Conservation (phyloP, 495 filamentous ascomycete genomes). For the Tuber umbilicatum region DNA sequence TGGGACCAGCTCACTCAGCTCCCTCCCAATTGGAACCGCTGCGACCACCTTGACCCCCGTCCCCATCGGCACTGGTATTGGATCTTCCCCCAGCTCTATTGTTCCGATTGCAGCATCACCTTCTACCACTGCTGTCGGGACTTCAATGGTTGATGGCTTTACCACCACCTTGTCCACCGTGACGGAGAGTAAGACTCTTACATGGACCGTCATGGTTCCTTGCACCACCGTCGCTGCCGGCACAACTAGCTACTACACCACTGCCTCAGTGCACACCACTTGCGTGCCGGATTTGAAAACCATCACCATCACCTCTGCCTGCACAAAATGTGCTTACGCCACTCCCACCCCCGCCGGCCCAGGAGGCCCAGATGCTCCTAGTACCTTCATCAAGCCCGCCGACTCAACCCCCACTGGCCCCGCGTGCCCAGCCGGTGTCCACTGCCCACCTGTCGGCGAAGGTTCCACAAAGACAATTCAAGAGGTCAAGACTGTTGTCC, state of each 20-base stretch:
- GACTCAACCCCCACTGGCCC: background rate
- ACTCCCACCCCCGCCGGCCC: conserved; percentile 4
- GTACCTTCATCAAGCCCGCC: background rate
- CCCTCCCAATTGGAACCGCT: background rate
- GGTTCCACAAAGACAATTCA: background rate
- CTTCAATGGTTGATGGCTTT: conserved; percentile 5
- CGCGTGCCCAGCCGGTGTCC: background rate
- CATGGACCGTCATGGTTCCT: conserved; percentile 24
- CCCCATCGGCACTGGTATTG: background rate
- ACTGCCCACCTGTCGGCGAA: background rate
- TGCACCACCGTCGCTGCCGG: conserved; percentile 16
- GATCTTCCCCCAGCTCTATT: background rate
- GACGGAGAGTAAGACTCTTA: conserved; percentile 21
- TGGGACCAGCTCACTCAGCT: background rate
- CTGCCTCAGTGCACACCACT: conserved; percentile 23
- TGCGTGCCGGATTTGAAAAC: conserved; percentile 14
- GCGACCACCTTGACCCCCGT: background rate
- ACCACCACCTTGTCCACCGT: conserved; percentile 3
- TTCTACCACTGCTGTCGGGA: background rate
- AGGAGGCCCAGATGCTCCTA: background rate
- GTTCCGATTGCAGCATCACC: background rate
- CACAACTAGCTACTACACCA: conserved; percentile 22
- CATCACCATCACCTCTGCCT: conserved; percentile 13
- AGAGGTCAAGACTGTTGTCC: background rate
- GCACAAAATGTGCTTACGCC: conserved; percentile 6